Base-by-base conservation (phyloP, 2,329 filamentous ascomycete genomes). In the Exophiala sideris region DNA sequence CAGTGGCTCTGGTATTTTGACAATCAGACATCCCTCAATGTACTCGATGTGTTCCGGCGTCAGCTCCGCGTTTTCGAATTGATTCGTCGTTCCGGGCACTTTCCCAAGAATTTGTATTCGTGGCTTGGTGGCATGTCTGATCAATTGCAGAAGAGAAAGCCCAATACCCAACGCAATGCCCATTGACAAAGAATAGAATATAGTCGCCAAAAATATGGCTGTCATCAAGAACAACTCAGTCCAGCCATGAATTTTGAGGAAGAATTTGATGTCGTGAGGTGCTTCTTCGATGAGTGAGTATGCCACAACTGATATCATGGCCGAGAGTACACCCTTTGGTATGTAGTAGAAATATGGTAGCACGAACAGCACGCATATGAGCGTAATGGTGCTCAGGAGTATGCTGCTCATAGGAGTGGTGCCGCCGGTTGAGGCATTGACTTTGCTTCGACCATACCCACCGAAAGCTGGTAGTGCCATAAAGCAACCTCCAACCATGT, bases 41-140 rank as follows among this genome's bases (percentile, higher is more conserved):
- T 95, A 91, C 68, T 97, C 92, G 2, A 97, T 78, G 24, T 81
- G 79, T 41, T 87, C 84, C 0, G 86, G 81, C 52, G 88, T 82
- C 0, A 86, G 65, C 64, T 86, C 91, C 1, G 91, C 91, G 64
- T 95, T 95, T 60, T 92, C 89, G 65, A 95, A 96, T 4, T 83
- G 84, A 60, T 87, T 82, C 0, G 70, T 70, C 0, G 89, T 95
- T 9, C 88, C 89, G 0, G 88, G 88, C 1, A 96, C 84, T 52
- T 92, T 89, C 34, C 94, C 94, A 0, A 99, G 78, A 67, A 99
- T 99, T 71, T 97, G 91, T 59, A 99, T 99, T 32, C 94, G 87
- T 5, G 94, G 91, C 11, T 92, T 85, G 0, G 94, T 97, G 41
- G 88, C 85, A 73, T 97, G 91, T 52, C 87, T 86, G 67, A 99